Evolutionary conservation across 176 grass and related monocot genomes (phyloP), one percentile per base, ranked within the genome.

Genomic region (Oryza rufipogon): DNA sequence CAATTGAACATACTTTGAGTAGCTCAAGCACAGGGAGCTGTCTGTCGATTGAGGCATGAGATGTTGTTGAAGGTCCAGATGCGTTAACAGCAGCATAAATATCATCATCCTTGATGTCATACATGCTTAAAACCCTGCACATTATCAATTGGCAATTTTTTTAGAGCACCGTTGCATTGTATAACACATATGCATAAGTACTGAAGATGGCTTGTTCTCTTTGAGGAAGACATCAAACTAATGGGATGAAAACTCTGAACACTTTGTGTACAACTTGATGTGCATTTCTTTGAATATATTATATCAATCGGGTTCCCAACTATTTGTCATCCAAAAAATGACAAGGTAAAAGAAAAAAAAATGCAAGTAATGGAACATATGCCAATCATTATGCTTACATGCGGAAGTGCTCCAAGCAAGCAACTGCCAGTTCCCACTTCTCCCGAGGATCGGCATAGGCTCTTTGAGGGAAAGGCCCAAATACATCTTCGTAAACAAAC

Each of bases 401-500:
- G 15, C 68, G 87, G 23, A 98, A 98, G 66, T 98, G 96, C 85
- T 98, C 84, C 51, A 98, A 81, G 87, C 96, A 98, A 71, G 93
- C 89, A 90, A 98, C 54, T 69, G 94, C 89, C 41, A 98, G 78
- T 81, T 98, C 89, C 93, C 96, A 98, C 91, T 98, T 98, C 76
- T 98, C 96, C 83, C 46, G 80, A 73, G 91, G 87, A 76, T 98
- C 89, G 46, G 80, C 83, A 48, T 98, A 98, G 66, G 96, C 96
- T 73, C 96, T 95, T 80, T 98, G 96, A 67, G 91, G 93, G 82
- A 98, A 98, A 84, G 91, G 89, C 80, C 91, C 93, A 79, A 95
- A 98, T 39, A 98, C 96, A 78, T 98, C 88, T 71, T 98, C 93
- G 87, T 95, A 95, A 63, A 98, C 91, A 90, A 98, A 98, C 79